phyloP scores from a whole-genome alignment of 495 filamentous ascomycete species.

The Penicillium coprophilum region DNA sequence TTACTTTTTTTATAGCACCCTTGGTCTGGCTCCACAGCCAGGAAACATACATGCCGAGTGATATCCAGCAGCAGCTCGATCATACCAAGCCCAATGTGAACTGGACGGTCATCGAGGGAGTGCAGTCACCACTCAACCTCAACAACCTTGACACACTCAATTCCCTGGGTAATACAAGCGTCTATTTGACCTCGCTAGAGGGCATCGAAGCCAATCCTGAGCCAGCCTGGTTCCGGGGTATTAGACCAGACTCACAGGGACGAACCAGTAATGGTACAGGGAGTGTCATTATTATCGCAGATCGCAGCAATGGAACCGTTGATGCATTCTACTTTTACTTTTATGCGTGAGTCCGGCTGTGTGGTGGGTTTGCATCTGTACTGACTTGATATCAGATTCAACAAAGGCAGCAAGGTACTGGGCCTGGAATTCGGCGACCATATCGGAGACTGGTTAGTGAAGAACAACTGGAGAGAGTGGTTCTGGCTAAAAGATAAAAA shows the following conservation, averaged over 20 bases:
- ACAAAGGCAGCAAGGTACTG: conserved; percentile 50
- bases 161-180: conserved; percentile 42
- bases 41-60: conserved; percentile 59
- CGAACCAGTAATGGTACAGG: conserved; percentile 47
- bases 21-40: conserved; percentile 52
- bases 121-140: conserved; percentile 49
- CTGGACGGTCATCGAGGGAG: conserved; percentile 43
- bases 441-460: conserved; percentile 60
- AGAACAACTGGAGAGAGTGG: not conserved
- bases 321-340: conserved; percentile 74
- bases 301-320: conserved; percentile 52
- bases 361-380: not conserved
- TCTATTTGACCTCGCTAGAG: conserved; percentile 60
- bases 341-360: conserved; percentile 47
- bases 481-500: not conserved
- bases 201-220: conserved; percentile 50
- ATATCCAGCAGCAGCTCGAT: conserved; percentile 54
- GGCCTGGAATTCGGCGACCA: conserved; percentile 58
- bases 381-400: conserved; percentile 35
- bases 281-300: conserved; percentile 54
- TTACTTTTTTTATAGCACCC: conserved; percentile 1
- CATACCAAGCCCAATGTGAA: conserved; percentile 57
- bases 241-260: conserved; percentile 48
- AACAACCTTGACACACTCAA: conserved; percentile 58
- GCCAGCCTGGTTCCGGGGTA: conserved; percentile 54